phyloP scores from a whole-genome alignment of 2,329 filamentous ascomycete species.

The Epichloe glyceriae region DNA sequence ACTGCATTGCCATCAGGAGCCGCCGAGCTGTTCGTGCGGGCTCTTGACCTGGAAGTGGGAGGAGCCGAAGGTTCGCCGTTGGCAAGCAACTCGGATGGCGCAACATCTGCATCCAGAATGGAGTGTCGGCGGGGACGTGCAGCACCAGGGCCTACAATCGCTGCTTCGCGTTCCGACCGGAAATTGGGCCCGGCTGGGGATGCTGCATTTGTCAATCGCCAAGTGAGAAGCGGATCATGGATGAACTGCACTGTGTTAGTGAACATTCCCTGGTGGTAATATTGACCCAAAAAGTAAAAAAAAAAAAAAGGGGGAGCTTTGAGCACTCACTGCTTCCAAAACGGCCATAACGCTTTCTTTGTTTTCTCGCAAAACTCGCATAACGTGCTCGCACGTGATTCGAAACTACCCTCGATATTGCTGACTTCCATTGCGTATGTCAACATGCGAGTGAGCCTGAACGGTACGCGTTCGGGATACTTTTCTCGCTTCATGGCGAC shows the following conservation, averaged over 20 bases:
- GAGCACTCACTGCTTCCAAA: slow-evolving; percentile 75
- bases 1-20: slow-evolving; percentile 21
- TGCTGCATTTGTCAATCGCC: slow-evolving; percentile 62
- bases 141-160: slow-evolving; percentile 33
- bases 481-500: slow-evolving; percentile 99
- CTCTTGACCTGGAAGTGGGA: slow-evolving; percentile 36
- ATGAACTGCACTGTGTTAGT: slow-evolving; percentile 60
- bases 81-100: slow-evolving; percentile 45
- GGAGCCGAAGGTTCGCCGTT: slow-evolving; percentile 30
- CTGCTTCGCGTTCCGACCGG: slow-evolving; percentile 44
- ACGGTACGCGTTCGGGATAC: slow-evolving; percentile 93
- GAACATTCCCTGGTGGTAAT: not conserved
- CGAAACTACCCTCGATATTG: slow-evolving; percentile 98
- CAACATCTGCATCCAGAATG: slow-evolving; percentile 51
- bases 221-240: slow-evolving; percentile 96
- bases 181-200: slow-evolving; percentile 57
- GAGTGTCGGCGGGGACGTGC: slow-evolving; percentile 51
- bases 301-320: not conserved
- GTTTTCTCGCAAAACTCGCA: slow-evolving; percentile 91
- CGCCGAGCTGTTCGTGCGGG: slow-evolving; percentile 46
- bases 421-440: slow-evolving; percentile 99
- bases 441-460: slow-evolving; percentile 95
- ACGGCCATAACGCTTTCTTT: slow-evolving; percentile 99
- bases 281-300: not conserved
- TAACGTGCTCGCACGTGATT: slow-evolving; percentile 96